phyloP scores from a whole-genome alignment of 805 yeast genomes.

The Kuraishia hungarica region DNA sequence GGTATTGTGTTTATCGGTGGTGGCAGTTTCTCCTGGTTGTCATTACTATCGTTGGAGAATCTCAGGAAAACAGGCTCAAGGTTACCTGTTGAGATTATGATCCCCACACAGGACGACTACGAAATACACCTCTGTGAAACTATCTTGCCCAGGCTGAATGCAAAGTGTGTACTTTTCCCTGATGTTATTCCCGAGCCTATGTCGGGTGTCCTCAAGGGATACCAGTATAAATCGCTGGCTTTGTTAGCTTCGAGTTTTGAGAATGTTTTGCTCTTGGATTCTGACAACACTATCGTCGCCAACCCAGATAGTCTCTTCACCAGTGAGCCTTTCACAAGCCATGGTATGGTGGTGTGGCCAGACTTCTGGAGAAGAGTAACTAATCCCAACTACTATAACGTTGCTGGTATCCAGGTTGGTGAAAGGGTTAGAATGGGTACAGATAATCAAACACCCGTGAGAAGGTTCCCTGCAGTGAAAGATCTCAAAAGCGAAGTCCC shows the following conservation, averaged over 20 bases:
- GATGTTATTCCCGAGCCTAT: conserved; percentile 39
- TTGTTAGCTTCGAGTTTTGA: conserved; percentile 44
- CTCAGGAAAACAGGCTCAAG: conserved; percentile 35
- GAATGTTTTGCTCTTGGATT: conserved; percentile 40
- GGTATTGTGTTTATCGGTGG: conserved; percentile 77
- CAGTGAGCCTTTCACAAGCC: conserved; percentile 41
- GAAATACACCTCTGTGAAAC: conserved; percentile 33
- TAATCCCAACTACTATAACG: conserved; percentile 37
- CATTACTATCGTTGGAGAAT: conserved; percentile 43
- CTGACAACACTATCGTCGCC: conserved; percentile 42
- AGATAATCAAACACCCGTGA: conserved; percentile 18
- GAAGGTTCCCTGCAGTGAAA: conserved; percentile 3
- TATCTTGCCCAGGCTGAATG: conserved; percentile 38
- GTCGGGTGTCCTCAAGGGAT: conserved; percentile 33
- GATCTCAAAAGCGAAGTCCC: conserved; percentile 21
- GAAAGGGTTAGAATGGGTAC: conserved; percentile 19
- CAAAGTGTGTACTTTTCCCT: conserved; percentile 48
- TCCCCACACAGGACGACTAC: conserved; percentile 36
- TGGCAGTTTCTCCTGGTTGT: conserved; percentile 57
- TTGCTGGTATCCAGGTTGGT: conserved; percentile 31
- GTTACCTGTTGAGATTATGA: conserved; percentile 41
- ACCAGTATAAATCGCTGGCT: conserved; percentile 41
- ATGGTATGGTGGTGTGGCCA: conserved; percentile 51
- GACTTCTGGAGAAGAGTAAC: conserved; percentile 54
- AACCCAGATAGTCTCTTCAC: conserved; percentile 45